Conservation (phyloP, 2,329 filamentous ascomycete genomes). For the Didymella pinodella region DNA sequence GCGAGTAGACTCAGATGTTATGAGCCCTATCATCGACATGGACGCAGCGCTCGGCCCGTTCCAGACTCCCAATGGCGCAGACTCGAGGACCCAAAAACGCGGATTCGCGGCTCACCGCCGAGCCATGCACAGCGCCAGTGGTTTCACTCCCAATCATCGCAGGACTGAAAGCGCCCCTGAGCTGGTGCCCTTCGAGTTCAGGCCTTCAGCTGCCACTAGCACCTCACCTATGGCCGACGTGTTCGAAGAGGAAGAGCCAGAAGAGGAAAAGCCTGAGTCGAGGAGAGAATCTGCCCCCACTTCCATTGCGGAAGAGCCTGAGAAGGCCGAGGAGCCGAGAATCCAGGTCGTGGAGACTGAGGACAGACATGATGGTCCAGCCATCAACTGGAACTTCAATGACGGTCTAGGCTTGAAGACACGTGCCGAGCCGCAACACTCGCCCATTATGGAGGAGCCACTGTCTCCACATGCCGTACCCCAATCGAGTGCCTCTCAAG, state of each 20-base stretch:
- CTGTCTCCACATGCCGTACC: slow-evolving; percentile 39
- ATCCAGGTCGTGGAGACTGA: slow-evolving; percentile 59
- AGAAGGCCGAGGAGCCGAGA: slow-evolving; percentile 52
- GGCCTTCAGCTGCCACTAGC: slow-evolving; percentile 60
- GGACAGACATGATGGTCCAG: slow-evolving; percentile 47
- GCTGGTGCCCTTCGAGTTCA: slow-evolving; percentile 74
- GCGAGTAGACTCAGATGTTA: slow-evolving; percentile 63
- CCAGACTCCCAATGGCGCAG: slow-evolving; percentile 78
- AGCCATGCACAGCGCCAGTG: slow-evolving; percentile 78
- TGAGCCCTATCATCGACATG: slow-evolving; percentile 87
- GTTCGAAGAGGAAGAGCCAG: slow-evolving; percentile 80
- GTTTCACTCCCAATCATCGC: slow-evolving; percentile 79
- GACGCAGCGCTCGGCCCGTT: slow-evolving; percentile 93
- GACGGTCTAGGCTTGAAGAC: slow-evolving; percentile 49
- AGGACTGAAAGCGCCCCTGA: slow-evolving; percentile 83
- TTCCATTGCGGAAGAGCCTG: slow-evolving; percentile 42
- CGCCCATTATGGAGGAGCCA: slow-evolving; percentile 30
- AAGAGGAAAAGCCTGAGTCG: slow-evolving; percentile 57
- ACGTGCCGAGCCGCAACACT: slow-evolving; percentile 25
- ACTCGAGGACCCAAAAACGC: slow-evolving; percentile 60
- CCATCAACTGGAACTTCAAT: slow-evolving; percentile 56
- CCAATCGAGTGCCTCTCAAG: slow-evolving; percentile 38
- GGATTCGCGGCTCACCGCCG: slow-evolving; percentile 61
- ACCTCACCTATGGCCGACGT: slow-evolving; percentile 83
- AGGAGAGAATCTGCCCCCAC: slow-evolving; percentile 20